Base-by-base conservation (phyloP, 106 monocot genomes). In the Gastrodia elata region DNA sequence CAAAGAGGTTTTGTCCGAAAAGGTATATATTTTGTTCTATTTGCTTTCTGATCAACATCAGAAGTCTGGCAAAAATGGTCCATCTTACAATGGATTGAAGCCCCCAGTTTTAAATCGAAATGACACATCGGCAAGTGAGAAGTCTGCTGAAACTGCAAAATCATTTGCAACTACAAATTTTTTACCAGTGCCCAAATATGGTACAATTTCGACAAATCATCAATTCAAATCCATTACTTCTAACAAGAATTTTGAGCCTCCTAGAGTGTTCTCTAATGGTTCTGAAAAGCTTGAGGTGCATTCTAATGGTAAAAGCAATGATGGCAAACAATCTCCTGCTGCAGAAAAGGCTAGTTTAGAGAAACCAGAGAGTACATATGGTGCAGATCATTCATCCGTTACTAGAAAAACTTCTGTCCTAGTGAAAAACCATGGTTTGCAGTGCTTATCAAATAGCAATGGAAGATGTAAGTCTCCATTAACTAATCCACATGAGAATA, bases 1-100 rank as follows among this genome's bases (percentile, higher is more conserved):
- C 70, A 90, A 91, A 61, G 83, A 90, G 44, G 97, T 97, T 80
- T 80, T 97, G 68, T 93, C 97, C 24, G 93, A 97, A 73, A 93
- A 93, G 61, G 97, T 97, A 72, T 97, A 97, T 75, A 87, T 97
- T 68, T 78, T 97, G 32, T 97, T 97, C 68, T 97, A 90, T 78
- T 68, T 91, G 38, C 84, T 86, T 27, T 87, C 43, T 74, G 87
- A 83, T 75, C 77, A 75, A 64, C 80, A 39, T 42, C 70, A 85
- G 36, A 89, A 58, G 70, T 40, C 79, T 74, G 56, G 65, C 64
- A 85, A 79, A 73, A 61, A 43, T 83, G 77, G 74, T 68, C 71
- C 78, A 35, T 57, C 71, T 16, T 80, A 32, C 74, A 74, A 75
- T 42, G 52, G 58, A 38, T 37, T 59, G 20, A 87, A 85, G 74